Evolutionary conservation across 2,329 filamentous ascomycete species (phyloP).

Genomic region (Biscogniauxia marginata): DNA sequence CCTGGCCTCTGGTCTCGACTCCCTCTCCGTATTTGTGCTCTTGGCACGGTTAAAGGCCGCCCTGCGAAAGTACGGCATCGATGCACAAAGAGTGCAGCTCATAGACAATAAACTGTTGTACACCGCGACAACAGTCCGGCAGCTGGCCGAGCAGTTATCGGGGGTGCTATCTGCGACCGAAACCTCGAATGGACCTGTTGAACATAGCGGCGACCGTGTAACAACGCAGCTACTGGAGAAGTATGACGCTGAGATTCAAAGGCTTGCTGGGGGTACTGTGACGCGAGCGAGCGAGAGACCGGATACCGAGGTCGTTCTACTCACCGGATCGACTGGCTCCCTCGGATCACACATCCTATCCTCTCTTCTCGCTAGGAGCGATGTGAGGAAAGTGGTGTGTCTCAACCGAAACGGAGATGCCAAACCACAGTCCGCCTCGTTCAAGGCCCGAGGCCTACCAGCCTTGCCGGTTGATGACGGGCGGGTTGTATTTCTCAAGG

Average conservation of each 20-base stretch:
- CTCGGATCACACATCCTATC: conserved; percentile 19
- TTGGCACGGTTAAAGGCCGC: conserved; percentile 25
- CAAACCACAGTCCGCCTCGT: conserved; percentile 9
- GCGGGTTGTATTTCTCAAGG: conserved; percentile 22
- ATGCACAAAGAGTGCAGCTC: conserved; percentile 9
- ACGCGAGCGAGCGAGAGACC: not conserved
- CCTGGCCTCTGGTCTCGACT: conserved; percentile 24
- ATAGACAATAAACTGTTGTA: conserved; percentile 13
- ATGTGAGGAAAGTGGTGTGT: conserved; percentile 14
- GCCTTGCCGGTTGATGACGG: conserved; percentile 1
- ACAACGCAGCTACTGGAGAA: conserved; percentile 3
- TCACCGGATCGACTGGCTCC: conserved; percentile 19
- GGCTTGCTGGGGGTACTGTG: not conserved
- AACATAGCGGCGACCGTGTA: not conserved
- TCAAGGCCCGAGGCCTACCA: conserved; percentile 11
- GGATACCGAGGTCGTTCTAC: conserved; percentile 8
- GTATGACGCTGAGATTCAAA: conserved; percentile 10
- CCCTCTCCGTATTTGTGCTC: conserved; percentile 22
- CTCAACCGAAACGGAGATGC: conserved; percentile 12
- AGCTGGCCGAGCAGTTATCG: conserved; percentile 8
- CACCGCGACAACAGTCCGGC: conserved; percentile 8
- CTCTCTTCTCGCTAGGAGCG: conserved; percentile 9
- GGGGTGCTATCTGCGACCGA: conserved; percentile 2
- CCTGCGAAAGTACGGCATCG: conserved; percentile 15
- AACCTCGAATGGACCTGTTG: not conserved